A percentile compares a stretch with the other conserved stretches of the same genome.
phyloP scores from a whole-genome alignment of 2,329 filamentous ascomycete species.

The Chaetoscypha palmicola region DNA sequence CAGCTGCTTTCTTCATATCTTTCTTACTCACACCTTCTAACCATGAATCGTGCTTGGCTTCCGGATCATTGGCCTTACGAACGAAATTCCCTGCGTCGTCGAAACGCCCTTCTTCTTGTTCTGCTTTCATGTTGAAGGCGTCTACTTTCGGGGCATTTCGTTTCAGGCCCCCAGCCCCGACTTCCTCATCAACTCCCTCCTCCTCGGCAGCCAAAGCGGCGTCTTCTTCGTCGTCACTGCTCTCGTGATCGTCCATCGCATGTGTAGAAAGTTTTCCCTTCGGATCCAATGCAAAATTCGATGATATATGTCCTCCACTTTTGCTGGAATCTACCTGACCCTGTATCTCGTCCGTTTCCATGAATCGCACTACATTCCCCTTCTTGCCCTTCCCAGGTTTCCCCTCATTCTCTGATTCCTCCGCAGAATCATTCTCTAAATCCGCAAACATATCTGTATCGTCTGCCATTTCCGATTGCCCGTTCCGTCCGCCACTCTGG shows the following conservation, averaged over 20 bases:
- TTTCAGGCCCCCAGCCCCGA: slow-evolving; percentile 86
- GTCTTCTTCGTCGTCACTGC: slow-evolving; percentile 59
- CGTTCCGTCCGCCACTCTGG: slow-evolving; percentile 25
- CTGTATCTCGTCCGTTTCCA: slow-evolving; percentile 59
- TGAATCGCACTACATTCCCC: slow-evolving; percentile 54
- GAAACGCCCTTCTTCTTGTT: slow-evolving; percentile 89
- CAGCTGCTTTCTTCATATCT: slow-evolving; percentile 81
- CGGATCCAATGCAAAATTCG: slow-evolving; percentile 53
- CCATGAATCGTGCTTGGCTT: slow-evolving; percentile 88
- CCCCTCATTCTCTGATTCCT: slow-evolving; percentile 47
- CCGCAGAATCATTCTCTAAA: slow-evolving; percentile 49
- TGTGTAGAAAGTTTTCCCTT: slow-evolving; percentile 37
- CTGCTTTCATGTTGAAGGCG: slow-evolving; percentile 86
- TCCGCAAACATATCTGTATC: slow-evolving; percentile 84
- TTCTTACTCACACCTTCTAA: slow-evolving; percentile 88
- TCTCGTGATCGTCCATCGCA: slow-evolving; percentile 36
- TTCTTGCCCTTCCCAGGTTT: slow-evolving; percentile 49
- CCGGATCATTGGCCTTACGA: slow-evolving; percentile 79
- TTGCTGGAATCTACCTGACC: slow-evolving; percentile 72
- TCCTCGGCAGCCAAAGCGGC: slow-evolving; percentile 70
- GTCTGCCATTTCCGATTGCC: slow-evolving; percentile 45
- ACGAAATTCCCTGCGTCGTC: slow-evolving; percentile 89
- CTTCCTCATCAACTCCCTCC: slow-evolving; percentile 75
- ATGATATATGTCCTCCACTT: slow-evolving; percentile 60
- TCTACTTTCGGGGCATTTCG: slow-evolving; percentile 89